Percentiles rank a stretch among this genome's conserved stretches.
These are phyloP conservation scores for Botrytis hyacinthi DNA, from an alignment of 2,329 filamentous ascomycete genomes.

Conservation along the genomic window DNA sequence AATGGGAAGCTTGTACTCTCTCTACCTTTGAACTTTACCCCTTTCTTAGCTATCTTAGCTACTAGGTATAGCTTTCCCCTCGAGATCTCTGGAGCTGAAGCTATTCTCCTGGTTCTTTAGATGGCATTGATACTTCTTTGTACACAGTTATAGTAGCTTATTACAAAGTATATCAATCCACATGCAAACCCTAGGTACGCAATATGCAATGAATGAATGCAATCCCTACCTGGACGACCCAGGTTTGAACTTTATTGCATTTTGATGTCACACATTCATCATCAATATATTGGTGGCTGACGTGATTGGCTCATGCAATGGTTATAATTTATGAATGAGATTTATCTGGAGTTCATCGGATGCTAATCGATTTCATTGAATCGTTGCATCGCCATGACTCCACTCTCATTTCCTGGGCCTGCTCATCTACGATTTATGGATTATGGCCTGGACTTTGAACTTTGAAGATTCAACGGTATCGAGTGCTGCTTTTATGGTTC, in stretches of 20 bases:
- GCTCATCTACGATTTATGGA: not conserved
- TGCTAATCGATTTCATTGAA: not conserved
- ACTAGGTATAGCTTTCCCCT: not conserved
- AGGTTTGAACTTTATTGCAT: slow-evolving; percentile 7
- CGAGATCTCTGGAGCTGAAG: not conserved
- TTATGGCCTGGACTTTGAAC: not conserved
- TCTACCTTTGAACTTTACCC: not conserved
- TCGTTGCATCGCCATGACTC: not conserved
- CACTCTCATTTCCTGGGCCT: slow-evolving; percentile 1
- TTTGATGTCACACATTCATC: not conserved
- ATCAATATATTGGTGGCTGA: not conserved
- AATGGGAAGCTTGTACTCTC: not conserved
- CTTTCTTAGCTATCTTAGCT: not conserved
- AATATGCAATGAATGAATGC: not conserved
- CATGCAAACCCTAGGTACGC: too few species aligned
- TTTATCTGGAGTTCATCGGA: not conserved
- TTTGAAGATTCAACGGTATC: not conserved
- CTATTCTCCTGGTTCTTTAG: not conserved
- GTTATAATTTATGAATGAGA: too few species aligned
- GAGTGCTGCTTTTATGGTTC: not conserved
- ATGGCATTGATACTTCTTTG: not conserved
- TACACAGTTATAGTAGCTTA: too few species aligned
- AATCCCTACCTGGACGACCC: too few species aligned
- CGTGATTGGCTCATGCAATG: not conserved
- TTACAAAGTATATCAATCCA: too few species aligned